Evolutionary conservation across 108 stramenopile species (phyloP).

Genomic region (Epithemia pelagica): DNA sequence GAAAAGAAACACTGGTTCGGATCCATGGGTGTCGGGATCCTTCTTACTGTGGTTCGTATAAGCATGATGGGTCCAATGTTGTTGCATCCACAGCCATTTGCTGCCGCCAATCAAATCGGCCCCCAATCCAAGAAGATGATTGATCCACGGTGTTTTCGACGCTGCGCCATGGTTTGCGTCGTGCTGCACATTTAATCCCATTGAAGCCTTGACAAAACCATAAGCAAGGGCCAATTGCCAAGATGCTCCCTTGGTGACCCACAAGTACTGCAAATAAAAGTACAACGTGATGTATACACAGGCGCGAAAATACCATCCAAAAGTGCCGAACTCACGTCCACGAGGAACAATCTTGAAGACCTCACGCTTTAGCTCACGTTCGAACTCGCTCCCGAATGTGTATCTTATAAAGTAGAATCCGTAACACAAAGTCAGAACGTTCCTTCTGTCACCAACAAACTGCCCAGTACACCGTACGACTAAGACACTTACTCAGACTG

Average conservation of each 20-base stretch:
- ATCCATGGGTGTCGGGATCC: slow-evolving; percentile 77
- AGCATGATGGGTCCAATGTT: slow-evolving; percentile 85
- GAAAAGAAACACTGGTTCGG: slow-evolving; percentile 82
- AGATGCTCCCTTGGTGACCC: slow-evolving; percentile 45
- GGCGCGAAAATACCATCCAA: slow-evolving; percentile 66
- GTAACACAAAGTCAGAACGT: too few species aligned
- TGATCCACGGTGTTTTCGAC: slow-evolving; percentile 69
- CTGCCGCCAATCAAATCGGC: slow-evolving; percentile 84
- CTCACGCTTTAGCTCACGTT: slow-evolving; percentile 79
- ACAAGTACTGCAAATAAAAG: slow-evolving; percentile 58
- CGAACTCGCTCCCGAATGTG: slow-evolving; percentile 80
- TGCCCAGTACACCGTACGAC: too few species aligned
- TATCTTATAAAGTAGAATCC: too few species aligned
- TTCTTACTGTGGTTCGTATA: slow-evolving; percentile 78
- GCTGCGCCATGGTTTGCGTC: slow-evolving; percentile 95
- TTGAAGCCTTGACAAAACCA: slow-evolving; percentile 67
- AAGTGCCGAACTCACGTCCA: slow-evolving; percentile 78
- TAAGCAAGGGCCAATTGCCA: slow-evolving; percentile 57
- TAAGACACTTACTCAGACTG: slow-evolving; percentile 67
- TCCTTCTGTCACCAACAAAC: too few species aligned
- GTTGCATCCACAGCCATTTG: slow-evolving; percentile 87
- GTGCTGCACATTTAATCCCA: slow-evolving; percentile 91
- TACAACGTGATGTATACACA: slow-evolving; percentile 60
- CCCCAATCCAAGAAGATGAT: slow-evolving; percentile 79
- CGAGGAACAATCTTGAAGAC: slow-evolving; percentile 86